Base-by-base conservation (phyloP, 345 rosid species). In the Citrus hindsii region DNA sequence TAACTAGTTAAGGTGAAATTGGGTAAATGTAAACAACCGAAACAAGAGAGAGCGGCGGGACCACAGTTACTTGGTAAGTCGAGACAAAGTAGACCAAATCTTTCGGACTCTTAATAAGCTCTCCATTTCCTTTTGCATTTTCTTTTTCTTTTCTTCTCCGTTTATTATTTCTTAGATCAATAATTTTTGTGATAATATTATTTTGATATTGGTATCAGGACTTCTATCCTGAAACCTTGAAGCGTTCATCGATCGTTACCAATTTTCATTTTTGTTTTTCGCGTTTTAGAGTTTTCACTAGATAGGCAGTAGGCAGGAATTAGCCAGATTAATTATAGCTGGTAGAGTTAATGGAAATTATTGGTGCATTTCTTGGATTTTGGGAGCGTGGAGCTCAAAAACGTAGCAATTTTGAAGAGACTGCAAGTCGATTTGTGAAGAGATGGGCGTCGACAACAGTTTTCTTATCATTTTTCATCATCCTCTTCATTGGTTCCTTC, bases 401-500 rank as follows among this genome's bases (percentile, higher is more conserved):
- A 42, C 27, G 40, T 2, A 22, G 22, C 53, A 59, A 27, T 32
- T 37, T 79, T 9, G 35, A 33, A 3, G 63, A 71, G 42, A 4
- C 27, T 22, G 46, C 69, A 46, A 27, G 14, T 51, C 38, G 67
- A 33, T 37, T 40, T 28, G 65, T 76, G 35, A 85, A 85, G 71
- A 78, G 82, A 84, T 70, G 83, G 79, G 51, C 75, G 24, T 64
- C 87, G 22, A 33, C 82, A 71, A 79, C 85, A 33, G 21, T 79
- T 58, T 70, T 61, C 61, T 24, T 86, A 19, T 32, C 82, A 66
- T 77, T 88, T 72, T 75, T 77, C 83, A 42, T 75, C 76, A n/a
- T 82, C 82, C 46, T 86, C 73, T 8, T 84, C 59, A 58, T 74
- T 33, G 86, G 82, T 58, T 80, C 80, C 76, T 71, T 84, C 37